Evolutionary conservation across 2,329 filamentous ascomycete genomes (phyloP).

Genomic region (Fusarium ambrosium): DNA sequence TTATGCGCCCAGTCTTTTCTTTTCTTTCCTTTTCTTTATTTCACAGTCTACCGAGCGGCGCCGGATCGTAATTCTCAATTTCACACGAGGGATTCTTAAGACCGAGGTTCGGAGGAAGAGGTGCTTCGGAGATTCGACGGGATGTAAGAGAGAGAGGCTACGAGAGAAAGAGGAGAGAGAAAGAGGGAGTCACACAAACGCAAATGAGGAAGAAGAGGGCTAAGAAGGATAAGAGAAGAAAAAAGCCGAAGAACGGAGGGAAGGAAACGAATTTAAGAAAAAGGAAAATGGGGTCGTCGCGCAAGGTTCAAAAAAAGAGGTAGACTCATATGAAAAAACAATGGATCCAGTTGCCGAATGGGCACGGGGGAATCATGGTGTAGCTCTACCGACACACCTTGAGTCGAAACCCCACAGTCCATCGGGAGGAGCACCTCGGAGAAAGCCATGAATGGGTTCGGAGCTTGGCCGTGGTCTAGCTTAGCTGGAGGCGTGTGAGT

Average conservation of each 20-base stretch:
- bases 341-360: neutral
- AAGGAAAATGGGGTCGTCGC: constrained; percentile 5
- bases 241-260: constrained; percentile 14
- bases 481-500: neutral
- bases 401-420: constrained; percentile 33
- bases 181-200: neutral
- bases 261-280: constrained; percentile 30
- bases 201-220: neutral
- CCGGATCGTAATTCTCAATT: neutral
- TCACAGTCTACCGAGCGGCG: neutral
- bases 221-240: constrained; percentile 2
- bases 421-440: constrained; percentile 32
- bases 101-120: constrained; percentile 39
- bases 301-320: neutral
- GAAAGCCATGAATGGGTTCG: constrained; percentile 14
- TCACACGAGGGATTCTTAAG: constrained; percentile 18
- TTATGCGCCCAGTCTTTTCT: neutral
- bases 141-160: constrained; percentile 8
- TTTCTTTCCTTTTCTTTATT: neutral
- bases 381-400: constrained; percentile 37
- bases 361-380: neutral
- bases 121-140: constrained; percentile 29
- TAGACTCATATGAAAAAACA: neutral
- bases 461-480: constrained; percentile 11
- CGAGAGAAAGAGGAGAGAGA: neutral